A percentile compares a stretch with the other conserved stretches of the same genome.
phyloP scores from a whole-genome alignment of 768 basidiomycete species.

The Coprinopsis sp. region DNA sequence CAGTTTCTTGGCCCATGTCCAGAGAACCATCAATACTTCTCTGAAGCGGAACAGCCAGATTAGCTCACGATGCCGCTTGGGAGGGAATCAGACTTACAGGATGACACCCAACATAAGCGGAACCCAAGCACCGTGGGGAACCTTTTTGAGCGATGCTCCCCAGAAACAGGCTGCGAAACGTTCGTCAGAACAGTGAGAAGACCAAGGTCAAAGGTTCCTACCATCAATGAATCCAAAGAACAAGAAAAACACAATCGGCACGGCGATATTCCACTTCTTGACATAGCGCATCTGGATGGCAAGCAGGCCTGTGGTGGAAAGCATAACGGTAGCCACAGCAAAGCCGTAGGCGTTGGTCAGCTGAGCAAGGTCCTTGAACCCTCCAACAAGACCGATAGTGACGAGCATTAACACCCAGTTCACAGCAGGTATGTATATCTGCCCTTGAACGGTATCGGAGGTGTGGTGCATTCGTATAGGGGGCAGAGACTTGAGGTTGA shows the following conservation, averaged over 20 bases:
- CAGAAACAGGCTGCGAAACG: conserved; percentile 45
- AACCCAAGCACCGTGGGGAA: conserved; percentile 65
- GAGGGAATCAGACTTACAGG: conserved; percentile 30
- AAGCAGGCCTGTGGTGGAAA: conserved; percentile 54
- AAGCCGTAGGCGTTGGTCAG: conserved; percentile 62
- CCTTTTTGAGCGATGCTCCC: conserved; percentile 58
- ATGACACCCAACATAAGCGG: conserved; percentile 53
- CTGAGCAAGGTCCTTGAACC: conserved; percentile 48
- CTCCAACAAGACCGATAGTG: conserved; percentile 51
- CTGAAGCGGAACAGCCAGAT: neutral
- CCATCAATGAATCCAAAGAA: conserved; percentile 65
- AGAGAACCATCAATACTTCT: conserved; percentile 47
- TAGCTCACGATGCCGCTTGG: conserved; percentile 22
- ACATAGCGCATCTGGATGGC: conserved; percentile 54
- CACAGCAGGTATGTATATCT: conserved; percentile 60
- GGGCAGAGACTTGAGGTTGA: conserved; percentile 56
- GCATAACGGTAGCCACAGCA: conserved; percentile 63
- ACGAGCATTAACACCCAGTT: conserved; percentile 57
- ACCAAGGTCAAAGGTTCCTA: conserved; percentile 10
- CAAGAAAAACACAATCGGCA: conserved; percentile 44
- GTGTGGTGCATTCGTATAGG: conserved; percentile 58
- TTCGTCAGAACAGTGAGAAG: neutral
- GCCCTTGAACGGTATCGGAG: conserved; percentile 55
- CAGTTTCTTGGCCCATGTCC: conserved; percentile 64
- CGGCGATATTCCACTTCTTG: conserved; percentile 41